Percentiles rank a stretch among this genome's conserved stretches.
These are phyloP conservation scores for Salix exigua DNA, from an alignment of 345 rosid genomes.

Conservation along the genomic window DNA sequence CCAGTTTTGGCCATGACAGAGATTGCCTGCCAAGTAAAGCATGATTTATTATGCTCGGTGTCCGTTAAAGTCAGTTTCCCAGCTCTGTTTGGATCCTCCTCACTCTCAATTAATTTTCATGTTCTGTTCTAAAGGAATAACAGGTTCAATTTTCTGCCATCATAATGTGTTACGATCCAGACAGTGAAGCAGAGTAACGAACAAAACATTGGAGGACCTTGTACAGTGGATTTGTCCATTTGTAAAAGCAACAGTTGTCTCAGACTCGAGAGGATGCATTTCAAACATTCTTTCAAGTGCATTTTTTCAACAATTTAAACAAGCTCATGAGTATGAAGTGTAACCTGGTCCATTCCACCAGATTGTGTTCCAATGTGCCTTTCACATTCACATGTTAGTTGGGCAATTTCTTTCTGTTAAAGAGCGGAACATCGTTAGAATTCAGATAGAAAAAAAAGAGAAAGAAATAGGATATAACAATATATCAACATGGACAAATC, in stretches of 20 bases:
- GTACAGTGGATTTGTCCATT: background rate
- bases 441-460: background rate
- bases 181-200: background rate
- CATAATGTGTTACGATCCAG: background rate
- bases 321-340: background rate
- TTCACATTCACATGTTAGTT: constrained; percentile 91
- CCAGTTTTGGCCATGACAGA: constrained; percentile 93
- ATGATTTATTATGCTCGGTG: background rate
- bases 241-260: no score
- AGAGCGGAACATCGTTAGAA: background rate
- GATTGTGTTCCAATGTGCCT: constrained; percentile 95
- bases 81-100: background rate
- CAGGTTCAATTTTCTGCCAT: background rate
- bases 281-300: background rate
- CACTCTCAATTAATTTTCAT: background rate
- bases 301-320: background rate
- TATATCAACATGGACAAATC: background rate
- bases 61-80: background rate
- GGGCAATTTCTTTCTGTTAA: constrained; percentile 92
- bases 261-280: background rate
- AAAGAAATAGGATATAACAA: background rate
- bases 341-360: constrained; percentile 99
- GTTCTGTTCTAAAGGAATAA: background rate
- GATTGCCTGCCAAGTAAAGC: constrained; percentile 62
- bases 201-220: background rate